Conservation (phyloP, 1,284 basidiomycete species). For the Sporisorium graminicola region DNA sequence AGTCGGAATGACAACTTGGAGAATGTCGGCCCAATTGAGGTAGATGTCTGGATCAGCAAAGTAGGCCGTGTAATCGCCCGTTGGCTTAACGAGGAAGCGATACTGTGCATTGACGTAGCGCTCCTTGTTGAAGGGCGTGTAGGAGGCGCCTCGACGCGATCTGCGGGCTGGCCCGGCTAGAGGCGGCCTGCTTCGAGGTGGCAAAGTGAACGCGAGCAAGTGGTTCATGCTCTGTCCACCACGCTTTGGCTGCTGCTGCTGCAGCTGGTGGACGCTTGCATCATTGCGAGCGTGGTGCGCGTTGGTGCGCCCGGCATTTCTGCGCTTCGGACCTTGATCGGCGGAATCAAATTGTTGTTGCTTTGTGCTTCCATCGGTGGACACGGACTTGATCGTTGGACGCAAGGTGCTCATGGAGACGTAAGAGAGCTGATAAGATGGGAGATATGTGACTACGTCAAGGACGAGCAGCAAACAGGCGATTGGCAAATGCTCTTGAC, state of each 20-base stretch:
- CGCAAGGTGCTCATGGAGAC: conserved; percentile 50
- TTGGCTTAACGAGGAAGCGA: conserved; percentile 68
- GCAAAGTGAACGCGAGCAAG: conserved; percentile 66
- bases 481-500: background rate
- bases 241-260: conserved; percentile 41
- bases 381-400: conserved; percentile 46
- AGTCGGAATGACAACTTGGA: conserved; percentile 92
- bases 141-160: conserved; percentile 40
- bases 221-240: conserved; percentile 66
- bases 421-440: background rate
- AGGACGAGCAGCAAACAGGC: background rate
- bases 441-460: background rate
- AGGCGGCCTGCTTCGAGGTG: conserved; percentile 62
- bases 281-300: conserved; percentile 29
- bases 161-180: conserved; percentile 51
- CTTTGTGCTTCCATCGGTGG: conserved; percentile 34
- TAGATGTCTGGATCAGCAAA: conserved; percentile 67
- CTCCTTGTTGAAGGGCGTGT: conserved; percentile 66
- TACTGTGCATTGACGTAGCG: conserved; percentile 69
- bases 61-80: conserved; percentile 65
- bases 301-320: conserved; percentile 30
- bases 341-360: conserved; percentile 21
- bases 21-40: conserved; percentile 79
- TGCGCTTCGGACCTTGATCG: conserved; percentile 26
- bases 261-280: conserved; percentile 22